Conservation (phyloP, 2,329 filamentous ascomycete genomes). For the Penicillium sp. region DNA sequence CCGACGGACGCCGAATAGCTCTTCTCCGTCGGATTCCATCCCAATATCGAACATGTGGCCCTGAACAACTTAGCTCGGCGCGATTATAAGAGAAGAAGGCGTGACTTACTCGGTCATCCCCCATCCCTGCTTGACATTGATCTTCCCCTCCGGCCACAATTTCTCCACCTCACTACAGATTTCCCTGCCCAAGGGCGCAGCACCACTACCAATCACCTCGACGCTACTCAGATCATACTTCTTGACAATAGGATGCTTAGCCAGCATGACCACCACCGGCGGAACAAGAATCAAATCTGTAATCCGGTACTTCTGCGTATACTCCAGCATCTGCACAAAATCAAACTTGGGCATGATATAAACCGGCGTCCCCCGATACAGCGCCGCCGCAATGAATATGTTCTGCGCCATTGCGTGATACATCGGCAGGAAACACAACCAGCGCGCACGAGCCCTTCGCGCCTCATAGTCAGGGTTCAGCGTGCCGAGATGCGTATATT, state of each 20-base stretch:
- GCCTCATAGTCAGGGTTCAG: constrained; percentile 51
- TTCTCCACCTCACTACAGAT: constrained; percentile 58
- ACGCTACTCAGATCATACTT: constrained; percentile 69
- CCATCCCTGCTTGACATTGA: constrained; percentile 70
- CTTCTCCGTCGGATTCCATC: constrained; percentile 58
- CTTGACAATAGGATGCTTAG: constrained; percentile 65
- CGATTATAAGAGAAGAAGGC: neutral
- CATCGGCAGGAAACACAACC: constrained; percentile 71
- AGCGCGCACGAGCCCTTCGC: constrained; percentile 42
- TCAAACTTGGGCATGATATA: constrained; percentile 80
- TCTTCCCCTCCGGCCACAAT: constrained; percentile 50
- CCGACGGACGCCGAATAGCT: constrained; percentile 55
- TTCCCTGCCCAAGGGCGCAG: constrained; percentile 62
- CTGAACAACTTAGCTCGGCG: constrained; percentile 22
- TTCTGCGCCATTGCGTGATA: constrained; percentile 74
- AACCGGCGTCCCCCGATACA: constrained; percentile 55
- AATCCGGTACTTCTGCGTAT: constrained; percentile 67
- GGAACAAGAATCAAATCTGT: constrained; percentile 68
- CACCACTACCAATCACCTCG: constrained; percentile 60
- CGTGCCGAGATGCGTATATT: constrained; percentile 52
- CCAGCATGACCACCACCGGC: constrained; percentile 69
- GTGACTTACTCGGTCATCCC: constrained; percentile 73
- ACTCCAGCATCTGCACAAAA: constrained; percentile 67
- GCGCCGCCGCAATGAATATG: constrained; percentile 61
- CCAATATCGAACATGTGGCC: constrained; percentile 66